These are phyloP conservation scores for Grosmannia clavigera DNA, from an alignment of 2,329 filamentous ascomycete genomes.

Conservation along the genomic window DNA sequence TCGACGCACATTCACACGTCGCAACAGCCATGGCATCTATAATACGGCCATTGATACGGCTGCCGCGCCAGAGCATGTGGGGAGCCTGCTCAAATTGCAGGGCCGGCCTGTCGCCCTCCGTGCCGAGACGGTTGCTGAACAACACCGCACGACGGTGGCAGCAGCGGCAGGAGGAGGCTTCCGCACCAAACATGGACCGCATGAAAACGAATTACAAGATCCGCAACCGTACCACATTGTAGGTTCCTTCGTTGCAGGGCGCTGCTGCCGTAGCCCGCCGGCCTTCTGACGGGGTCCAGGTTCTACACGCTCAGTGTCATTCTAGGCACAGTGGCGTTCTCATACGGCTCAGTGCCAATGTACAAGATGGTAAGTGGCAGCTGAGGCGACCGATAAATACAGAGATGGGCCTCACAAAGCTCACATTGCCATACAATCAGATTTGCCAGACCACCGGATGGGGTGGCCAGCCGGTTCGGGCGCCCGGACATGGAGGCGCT, in stretches of 20 bases:
- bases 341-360: constrained; percentile 73
- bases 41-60: neutral
- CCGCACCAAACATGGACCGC: constrained; percentile 47
- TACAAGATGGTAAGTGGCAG: constrained; percentile 64
- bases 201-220: constrained; percentile 50
- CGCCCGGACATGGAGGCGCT: constrained; percentile 48
- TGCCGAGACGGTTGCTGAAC: neutral
- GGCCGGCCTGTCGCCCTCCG: neutral
- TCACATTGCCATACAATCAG: constrained; percentile 22
- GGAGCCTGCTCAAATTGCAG: constrained; percentile 5
- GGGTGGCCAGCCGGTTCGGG: constrained; percentile 85
- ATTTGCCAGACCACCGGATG: constrained; percentile 81
- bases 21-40: constrained; percentile 5
- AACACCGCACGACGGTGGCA: neutral
- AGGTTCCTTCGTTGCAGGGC: constrained; percentile 14
- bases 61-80: neutral
- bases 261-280: neutral
- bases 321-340: constrained; percentile 64
- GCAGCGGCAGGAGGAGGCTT: neutral
- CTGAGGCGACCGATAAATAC: neutral
- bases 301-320: constrained; percentile 64
- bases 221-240: constrained; percentile 58
- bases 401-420: neutral
- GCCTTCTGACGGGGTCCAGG: constrained; percentile 3
- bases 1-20: neutral